Conservation (phyloP, 2,329 filamentous ascomycete genomes). For the Colletotrichum cordylinicola region DNA sequence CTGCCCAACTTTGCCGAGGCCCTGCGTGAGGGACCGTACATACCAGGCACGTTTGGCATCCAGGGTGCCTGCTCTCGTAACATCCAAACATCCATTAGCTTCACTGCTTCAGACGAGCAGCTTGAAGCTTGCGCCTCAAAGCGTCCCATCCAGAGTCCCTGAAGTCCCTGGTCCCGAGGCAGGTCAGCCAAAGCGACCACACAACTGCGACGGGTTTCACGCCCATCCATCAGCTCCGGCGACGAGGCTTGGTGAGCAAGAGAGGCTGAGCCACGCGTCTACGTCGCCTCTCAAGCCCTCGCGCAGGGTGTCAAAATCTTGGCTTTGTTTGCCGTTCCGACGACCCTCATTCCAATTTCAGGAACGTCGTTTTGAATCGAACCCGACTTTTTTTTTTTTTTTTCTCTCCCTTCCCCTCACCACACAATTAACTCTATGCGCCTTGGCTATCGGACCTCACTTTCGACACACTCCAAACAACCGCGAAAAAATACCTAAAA, state of each 20-base stretch:
- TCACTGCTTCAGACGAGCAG: neutral
- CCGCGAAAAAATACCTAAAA: neutral
- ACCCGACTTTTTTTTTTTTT: neutral
- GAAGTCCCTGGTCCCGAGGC: neutral
- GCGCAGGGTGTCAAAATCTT: neutral
- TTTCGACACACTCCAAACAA: neutral
- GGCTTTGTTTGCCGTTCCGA: neutral
- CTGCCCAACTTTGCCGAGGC: neutral
- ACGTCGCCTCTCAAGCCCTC: neutral
- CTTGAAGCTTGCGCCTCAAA: neutral
- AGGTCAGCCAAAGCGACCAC: neutral
- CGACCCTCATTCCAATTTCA: neutral
- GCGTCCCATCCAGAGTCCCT: neutral
- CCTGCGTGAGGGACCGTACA: neutral
- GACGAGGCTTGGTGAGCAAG: conserved; percentile 12
- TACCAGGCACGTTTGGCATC: neutral
- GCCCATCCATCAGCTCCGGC: neutral
- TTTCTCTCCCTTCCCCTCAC: neutral
- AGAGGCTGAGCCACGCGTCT: conserved; percentile 16
- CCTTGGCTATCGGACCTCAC: neutral
- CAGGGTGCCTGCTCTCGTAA: neutral
- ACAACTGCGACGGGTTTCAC: neutral
- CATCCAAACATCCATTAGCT: neutral
- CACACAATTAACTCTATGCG: neutral
- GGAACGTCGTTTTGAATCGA: neutral